A percentile compares a stretch with the other conserved stretches of the same genome.
Conservation (phyloP, 805 yeast species). For the Candida rishiriensis region DNA sequence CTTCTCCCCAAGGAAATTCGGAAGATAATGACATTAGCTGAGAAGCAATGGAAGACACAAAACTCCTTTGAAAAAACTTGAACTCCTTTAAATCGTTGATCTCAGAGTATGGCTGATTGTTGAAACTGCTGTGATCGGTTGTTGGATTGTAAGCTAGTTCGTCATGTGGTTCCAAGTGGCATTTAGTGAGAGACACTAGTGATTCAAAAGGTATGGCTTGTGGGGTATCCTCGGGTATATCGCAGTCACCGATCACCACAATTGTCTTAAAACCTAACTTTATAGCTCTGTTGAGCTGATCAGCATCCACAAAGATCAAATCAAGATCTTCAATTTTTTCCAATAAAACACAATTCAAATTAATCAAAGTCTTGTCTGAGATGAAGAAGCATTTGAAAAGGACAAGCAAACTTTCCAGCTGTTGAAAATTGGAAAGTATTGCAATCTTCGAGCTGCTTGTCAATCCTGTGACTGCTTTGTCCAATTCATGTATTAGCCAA, state of each 20-base stretch:
- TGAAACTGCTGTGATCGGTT: slow-evolving; percentile 21
- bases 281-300: slow-evolving; percentile 6
- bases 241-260: slow-evolving; percentile 24
- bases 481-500: slow-evolving; percentile 30
- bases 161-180: no score
- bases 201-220: slow-evolving; percentile 25
- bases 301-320: slow-evolving; percentile 21
- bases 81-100: slow-evolving; percentile 19
- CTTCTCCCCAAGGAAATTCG: slow-evolving; percentile 22
- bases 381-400: slow-evolving; percentile 29
- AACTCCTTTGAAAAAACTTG: slow-evolving; percentile 29
- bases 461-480: slow-evolving; percentile 21
- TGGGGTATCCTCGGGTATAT: slow-evolving; percentile 17
- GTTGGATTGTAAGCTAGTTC: slow-evolving; percentile 12
- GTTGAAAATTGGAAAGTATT: slow-evolving; percentile 16
- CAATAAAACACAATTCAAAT: slow-evolving; percentile 42
- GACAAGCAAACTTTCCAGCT: slow-evolving; percentile 18
- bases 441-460: slow-evolving; percentile 23
- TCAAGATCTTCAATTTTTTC: slow-evolving; percentile 34
- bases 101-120: slow-evolving; percentile 26
- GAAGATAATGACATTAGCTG: slow-evolving; percentile 30
- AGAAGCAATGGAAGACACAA: slow-evolving; percentile 33
- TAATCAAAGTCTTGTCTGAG: slow-evolving; percentile 33
- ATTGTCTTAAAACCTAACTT: slow-evolving; percentile 21
- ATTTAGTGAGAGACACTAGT: not conserved